Evolutionary conservation across 495 filamentous ascomycete species (phyloP).

Genomic region (Penicillium waksmanii): DNA sequence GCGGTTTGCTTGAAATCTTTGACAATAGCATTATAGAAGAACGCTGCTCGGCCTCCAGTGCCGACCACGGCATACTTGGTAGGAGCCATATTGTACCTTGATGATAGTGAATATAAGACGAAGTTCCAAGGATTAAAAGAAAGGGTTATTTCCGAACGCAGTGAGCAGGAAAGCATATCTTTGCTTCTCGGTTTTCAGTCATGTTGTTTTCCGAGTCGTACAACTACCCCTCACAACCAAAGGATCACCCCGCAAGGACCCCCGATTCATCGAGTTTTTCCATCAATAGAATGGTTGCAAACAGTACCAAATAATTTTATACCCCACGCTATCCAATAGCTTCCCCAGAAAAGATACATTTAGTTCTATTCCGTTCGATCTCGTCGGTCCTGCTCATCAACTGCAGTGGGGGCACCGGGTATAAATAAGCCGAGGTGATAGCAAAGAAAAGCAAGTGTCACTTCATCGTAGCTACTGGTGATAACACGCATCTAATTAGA

Average conservation of each 20-base stretch:
- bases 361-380: not conserved
- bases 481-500: too few species aligned
- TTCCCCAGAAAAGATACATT: not conserved
- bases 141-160: not conserved
- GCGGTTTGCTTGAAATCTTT: slow-evolving; percentile 50
- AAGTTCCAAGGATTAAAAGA: not conserved
- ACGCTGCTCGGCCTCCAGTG: slow-evolving; percentile 40
- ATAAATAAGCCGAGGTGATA: not conserved
- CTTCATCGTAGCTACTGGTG: too few species aligned
- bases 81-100: slow-evolving; percentile 12
- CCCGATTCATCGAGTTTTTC: slow-evolving; percentile 12
- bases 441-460: not conserved
- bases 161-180: not conserved
- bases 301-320: not conserved
- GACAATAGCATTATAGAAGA: slow-evolving; percentile 61
- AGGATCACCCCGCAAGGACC: not conserved
- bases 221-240: slow-evolving; percentile 20
- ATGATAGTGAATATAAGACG: not conserved
- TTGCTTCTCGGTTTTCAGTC: not conserved
- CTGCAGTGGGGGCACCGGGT: not conserved
- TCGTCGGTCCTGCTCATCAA: not conserved
- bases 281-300: slow-evolving; percentile 15
- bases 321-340: too few species aligned
- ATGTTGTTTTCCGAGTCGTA: not conserved
- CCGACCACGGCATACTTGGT: slow-evolving; percentile 37